These are phyloP conservation scores for Kuraishia hungarica DNA, from an alignment of 805 yeast species.

Conservation along the genomic window DNA sequence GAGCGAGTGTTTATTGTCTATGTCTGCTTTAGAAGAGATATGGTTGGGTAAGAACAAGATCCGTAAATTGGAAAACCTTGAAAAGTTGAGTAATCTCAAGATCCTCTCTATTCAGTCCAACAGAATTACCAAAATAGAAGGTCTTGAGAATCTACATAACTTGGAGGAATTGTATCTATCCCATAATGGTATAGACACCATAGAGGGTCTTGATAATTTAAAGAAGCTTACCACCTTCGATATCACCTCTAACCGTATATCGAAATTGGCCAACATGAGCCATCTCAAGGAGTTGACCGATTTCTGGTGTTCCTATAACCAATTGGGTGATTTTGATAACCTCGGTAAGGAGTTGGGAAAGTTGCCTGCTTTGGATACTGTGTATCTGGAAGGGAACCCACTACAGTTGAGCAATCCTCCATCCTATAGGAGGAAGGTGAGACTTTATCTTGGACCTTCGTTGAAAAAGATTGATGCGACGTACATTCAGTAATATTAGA, in stretches of 20 bases:
- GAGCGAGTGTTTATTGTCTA: slow-evolving; percentile 42
- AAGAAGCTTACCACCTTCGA: slow-evolving; percentile 65
- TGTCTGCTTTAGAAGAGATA: slow-evolving; percentile 57
- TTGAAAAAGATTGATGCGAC: slow-evolving; percentile 89
- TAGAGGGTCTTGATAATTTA: slow-evolving; percentile 75
- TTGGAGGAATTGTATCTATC: slow-evolving; percentile 84
- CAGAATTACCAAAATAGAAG: slow-evolving; percentile 68
- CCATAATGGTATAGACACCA: slow-evolving; percentile 66
- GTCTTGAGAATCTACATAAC: slow-evolving; percentile 60
- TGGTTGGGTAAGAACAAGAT: slow-evolving; percentile 93
- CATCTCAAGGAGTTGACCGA: slow-evolving; percentile 75
- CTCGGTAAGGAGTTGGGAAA: slow-evolving; percentile 56
- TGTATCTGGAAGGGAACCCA: slow-evolving; percentile 92
- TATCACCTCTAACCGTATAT: slow-evolving; percentile 66
- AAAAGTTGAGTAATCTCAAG: slow-evolving; percentile 49
- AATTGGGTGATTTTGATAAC: slow-evolving; percentile 59
- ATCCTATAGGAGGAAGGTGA: slow-evolving; percentile 77
- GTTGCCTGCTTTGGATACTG: slow-evolving; percentile 67
- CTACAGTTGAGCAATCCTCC: slow-evolving; percentile 66
- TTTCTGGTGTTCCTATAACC: slow-evolving; percentile 85
- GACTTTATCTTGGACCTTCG: slow-evolving; percentile 61
- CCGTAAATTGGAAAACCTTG: slow-evolving; percentile 51
- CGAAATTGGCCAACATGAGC: slow-evolving; percentile 50
- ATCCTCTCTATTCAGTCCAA: slow-evolving; percentile 87
- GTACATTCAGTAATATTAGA: slow-evolving; percentile 32